phyloP scores from a whole-genome alignment of 129 eudicot genomes.

The Flaveria sonorensis region DNA sequence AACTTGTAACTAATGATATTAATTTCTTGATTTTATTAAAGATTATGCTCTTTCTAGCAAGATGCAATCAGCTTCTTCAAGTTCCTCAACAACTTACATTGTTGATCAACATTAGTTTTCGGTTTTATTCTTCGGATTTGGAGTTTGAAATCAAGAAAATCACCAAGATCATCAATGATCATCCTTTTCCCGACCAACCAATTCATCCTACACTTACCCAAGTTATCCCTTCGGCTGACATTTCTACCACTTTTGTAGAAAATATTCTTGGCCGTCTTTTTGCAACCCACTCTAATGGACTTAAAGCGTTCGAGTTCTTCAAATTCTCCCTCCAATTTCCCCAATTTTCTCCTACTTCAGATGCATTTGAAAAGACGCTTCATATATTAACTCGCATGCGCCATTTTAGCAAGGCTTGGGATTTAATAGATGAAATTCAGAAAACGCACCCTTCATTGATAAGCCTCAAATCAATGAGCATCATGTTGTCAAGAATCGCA shows the following conservation, averaged over 20 bases:
- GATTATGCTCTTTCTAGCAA: slow-evolving; percentile 37
- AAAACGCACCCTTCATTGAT: slow-evolving; percentile 58
- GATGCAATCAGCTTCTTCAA: slow-evolving; percentile 32
- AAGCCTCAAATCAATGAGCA: slow-evolving; percentile 78
- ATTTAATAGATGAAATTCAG: slow-evolving; percentile 54
- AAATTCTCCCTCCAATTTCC: slow-evolving; percentile 50
- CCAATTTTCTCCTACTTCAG: slow-evolving; percentile 53
- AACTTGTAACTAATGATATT: slow-evolving; percentile 10
- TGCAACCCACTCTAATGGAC: slow-evolving; percentile 71
- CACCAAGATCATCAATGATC: slow-evolving; percentile 60
- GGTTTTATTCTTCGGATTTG: slow-evolving; percentile 35
- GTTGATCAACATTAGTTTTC: slow-evolving; percentile 20
- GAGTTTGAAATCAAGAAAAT: slow-evolving; percentile 48
- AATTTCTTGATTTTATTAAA: background rate
- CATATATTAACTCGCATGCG: slow-evolving; percentile 88
- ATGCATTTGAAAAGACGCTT: slow-evolving; percentile 77
- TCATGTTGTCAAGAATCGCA: slow-evolving; percentile 72
- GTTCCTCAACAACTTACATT: slow-evolving; percentile 24
- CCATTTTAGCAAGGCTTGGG: slow-evolving; percentile 76
- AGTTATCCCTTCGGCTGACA: slow-evolving; percentile 40
- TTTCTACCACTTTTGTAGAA: slow-evolving; percentile 64
- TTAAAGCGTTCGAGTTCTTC: slow-evolving; percentile 82
- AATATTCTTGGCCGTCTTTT: slow-evolving; percentile 71
- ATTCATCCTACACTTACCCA: slow-evolving; percentile 47
- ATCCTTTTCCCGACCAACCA: slow-evolving; percentile 67